A percentile compares a stretch with the other conserved stretches of the same genome.
phyloP scores from a whole-genome alignment of 2,329 filamentous ascomycete genomes.

The Xylariales sp. region DNA sequence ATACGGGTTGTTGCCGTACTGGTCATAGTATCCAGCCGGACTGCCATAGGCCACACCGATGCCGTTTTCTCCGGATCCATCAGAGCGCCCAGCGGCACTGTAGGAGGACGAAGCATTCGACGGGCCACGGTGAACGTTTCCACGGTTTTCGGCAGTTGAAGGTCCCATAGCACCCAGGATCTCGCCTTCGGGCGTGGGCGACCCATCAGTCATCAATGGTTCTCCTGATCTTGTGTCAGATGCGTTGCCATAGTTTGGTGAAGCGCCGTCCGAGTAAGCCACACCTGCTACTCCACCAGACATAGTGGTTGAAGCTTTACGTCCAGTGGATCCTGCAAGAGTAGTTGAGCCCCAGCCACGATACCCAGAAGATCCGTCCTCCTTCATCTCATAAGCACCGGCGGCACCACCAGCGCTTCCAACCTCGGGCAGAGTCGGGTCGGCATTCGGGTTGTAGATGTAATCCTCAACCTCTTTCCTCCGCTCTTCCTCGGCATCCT shows the following conservation, averaged over 20 bases:
- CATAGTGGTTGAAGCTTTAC: constrained; percentile 85
- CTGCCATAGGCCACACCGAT: constrained; percentile 43
- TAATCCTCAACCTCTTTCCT: constrained; percentile 98
- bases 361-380: constrained; percentile 75
- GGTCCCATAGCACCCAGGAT: constrained; percentile 80
- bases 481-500: constrained; percentile 79
- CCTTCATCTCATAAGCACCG: constrained; percentile 67
- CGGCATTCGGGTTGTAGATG: constrained; percentile 94
- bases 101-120: constrained; percentile 97
- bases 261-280: constrained; percentile 69
- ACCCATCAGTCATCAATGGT: constrained; percentile 49
- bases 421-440: constrained; percentile 65
- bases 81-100: constrained; percentile 74
- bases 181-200: constrained; percentile 66
- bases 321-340: constrained; percentile 59
- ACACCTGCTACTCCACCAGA: constrained; percentile 65
- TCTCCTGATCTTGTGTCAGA: constrained; percentile 70
- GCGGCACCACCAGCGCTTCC: constrained; percentile 34
- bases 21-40: constrained; percentile 50
- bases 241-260: constrained; percentile 55
- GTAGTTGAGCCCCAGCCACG: constrained; percentile 89
- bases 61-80: constrained; percentile 53
- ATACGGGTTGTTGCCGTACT: constrained; percentile 57
- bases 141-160: constrained; percentile 59
- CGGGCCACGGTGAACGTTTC: constrained; percentile 77